Percentiles rank a stretch among this genome's conserved stretches.
Evolutionary conservation across 225 moss, liverwort and hornwort species (phyloP).

Genomic region (Antitrichia curtipendula): DNA sequence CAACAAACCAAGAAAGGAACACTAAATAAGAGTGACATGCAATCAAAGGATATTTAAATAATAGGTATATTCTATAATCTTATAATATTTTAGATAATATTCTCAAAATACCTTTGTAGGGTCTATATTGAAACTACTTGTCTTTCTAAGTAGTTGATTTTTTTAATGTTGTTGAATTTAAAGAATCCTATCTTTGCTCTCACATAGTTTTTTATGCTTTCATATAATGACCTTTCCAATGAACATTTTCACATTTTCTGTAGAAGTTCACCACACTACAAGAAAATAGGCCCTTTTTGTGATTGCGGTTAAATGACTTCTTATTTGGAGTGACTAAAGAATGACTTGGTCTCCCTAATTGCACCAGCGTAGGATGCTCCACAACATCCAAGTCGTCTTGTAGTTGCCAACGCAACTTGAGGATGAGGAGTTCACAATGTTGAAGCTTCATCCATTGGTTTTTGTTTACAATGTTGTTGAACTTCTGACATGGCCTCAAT

Average conservation of each 20-base stretch:
- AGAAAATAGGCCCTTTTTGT: too few relatives aligned
- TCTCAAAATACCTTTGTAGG: fast-evolving
- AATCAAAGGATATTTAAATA: neutral
- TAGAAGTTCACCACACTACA: neutral
- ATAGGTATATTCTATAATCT: neutral
- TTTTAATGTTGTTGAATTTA: neutral
- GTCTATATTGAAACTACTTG: too few relatives aligned
- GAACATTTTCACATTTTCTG: neutral
- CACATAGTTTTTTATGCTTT: neutral
- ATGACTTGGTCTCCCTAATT: too few relatives aligned
- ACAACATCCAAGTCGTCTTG: too few relatives aligned
- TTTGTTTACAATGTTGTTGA: too few relatives aligned
- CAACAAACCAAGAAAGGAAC: fast-evolving
- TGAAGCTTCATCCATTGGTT: too few relatives aligned
- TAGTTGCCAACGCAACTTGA: too few relatives aligned
- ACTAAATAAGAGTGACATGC: neutral
- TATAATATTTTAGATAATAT: neutral
- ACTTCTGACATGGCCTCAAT: too few relatives aligned
- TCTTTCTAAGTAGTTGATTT: neutral
- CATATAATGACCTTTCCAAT: fast-evolving
- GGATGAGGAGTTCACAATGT: too few relatives aligned
- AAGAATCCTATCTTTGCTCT: neutral
- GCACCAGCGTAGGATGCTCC: too few relatives aligned
- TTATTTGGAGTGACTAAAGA: too few relatives aligned
- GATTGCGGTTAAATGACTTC: too few relatives aligned